A percentile compares a stretch with the other conserved stretches of the same genome.
These are phyloP conservation scores for Cyberlindnera euphorbiae DNA, from an alignment of 805 yeast genomes.

Conservation along the genomic window DNA sequence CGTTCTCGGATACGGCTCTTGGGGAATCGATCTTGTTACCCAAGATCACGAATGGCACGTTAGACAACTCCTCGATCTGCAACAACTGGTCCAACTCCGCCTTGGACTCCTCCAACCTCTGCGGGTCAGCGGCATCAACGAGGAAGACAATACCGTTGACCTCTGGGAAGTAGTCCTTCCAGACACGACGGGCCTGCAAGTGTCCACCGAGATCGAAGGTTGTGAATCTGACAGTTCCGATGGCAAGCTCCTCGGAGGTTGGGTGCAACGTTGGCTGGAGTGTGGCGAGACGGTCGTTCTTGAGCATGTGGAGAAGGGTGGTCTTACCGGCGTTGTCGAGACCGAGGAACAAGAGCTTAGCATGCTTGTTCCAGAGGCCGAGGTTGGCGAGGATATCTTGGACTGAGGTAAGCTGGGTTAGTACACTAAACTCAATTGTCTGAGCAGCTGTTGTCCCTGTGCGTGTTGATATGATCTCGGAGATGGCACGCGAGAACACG, in stretches of 20 bases:
- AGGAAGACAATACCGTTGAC: constrained; percentile 95
- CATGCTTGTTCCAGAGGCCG: constrained; percentile 91
- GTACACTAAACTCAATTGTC: too few species aligned
- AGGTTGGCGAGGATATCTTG: constrained; percentile 67
- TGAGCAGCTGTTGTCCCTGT: too few species aligned
- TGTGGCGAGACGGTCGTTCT: constrained; percentile 95
- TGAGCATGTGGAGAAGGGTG: constrained; percentile 77
- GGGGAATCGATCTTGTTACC: constrained; percentile 97
- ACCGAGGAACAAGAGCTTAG: constrained; percentile 92
- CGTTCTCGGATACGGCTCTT: constrained; percentile 91
- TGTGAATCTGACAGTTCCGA: constrained; percentile 94
- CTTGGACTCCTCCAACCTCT: constrained; percentile 90
- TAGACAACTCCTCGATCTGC: constrained; percentile 83
- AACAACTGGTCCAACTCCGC: constrained; percentile 92
- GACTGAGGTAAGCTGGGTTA: constrained; percentile 8
- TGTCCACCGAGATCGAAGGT: constrained; percentile 99
- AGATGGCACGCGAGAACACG: too few species aligned
- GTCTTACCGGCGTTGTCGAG: constrained; percentile 98
- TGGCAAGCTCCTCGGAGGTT: constrained; percentile 95
- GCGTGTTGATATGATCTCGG: too few species aligned
- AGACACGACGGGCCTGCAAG: constrained; percentile 96
- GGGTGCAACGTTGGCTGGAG: constrained; percentile 98
- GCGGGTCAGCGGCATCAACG: constrained; percentile 96
- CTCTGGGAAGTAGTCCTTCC: constrained; percentile 99
- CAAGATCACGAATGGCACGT: constrained; percentile 87